These are phyloP conservation scores for Conticribra guillardii DNA, from an alignment of 108 stramenopile species.

Conservation along the genomic window DNA sequence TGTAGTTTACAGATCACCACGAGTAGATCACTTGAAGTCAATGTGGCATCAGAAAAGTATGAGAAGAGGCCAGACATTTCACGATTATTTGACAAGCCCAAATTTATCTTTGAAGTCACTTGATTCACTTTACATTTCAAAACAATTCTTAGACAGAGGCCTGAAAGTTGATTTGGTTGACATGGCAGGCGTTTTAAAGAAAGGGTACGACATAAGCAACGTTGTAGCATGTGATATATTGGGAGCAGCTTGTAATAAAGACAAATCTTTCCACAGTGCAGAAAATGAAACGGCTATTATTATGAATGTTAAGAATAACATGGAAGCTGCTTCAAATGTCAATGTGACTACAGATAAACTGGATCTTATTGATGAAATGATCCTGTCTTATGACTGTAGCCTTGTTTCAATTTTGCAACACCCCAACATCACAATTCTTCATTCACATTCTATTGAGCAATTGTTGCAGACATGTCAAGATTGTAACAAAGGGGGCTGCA, in stretches of 20 bases:
- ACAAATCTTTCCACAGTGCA: background rate
- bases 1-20: background rate
- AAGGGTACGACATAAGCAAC: constrained; percentile 17
- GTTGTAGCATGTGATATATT: constrained; percentile 19
- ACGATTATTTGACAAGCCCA: too few relatives aligned
- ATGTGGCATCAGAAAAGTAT: background rate
- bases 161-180: constrained; percentile 4
- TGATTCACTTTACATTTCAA: background rate
- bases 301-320: background rate
- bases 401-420: too few relatives aligned
- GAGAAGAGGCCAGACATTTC: background rate
- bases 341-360: background rate
- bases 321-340: too few relatives aligned
- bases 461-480: too few relatives aligned
- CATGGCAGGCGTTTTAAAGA: constrained; percentile 8
- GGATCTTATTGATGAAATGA: constrained; percentile 1
- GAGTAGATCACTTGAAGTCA: background rate
- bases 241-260: background rate
- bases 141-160: background rate
- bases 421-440: too few relatives aligned
- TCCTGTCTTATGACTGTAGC: too few relatives aligned
- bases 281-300: background rate
- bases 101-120: background rate
- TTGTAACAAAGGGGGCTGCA: too few relatives aligned
- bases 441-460: too few relatives aligned